Evolutionary conservation across 2,329 filamentous ascomycete genomes (phyloP).

Genomic region (Coniochaeta pulveracea): DNA sequence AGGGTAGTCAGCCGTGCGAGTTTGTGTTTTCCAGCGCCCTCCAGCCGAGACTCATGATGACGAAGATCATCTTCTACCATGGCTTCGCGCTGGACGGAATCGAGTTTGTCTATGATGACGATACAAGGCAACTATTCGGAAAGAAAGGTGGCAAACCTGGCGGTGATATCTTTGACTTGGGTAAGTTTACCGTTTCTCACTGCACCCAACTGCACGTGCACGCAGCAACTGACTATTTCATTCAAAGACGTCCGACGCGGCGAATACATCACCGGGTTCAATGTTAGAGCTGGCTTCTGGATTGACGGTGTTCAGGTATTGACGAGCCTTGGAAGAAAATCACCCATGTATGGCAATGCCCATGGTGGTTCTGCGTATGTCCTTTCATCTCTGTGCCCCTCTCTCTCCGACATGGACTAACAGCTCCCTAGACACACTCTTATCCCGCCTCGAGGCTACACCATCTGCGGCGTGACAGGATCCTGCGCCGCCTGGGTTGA

Average conservation of each 20-base stretch:
- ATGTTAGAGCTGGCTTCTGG: slow-evolving; percentile 67
- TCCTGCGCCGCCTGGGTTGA: slow-evolving; percentile 74
- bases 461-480: slow-evolving; percentile 77
- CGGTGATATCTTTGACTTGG: slow-evolving; percentile 66
- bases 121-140: slow-evolving; percentile 75
- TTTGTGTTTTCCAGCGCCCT: slow-evolving; percentile 61
- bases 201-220: background rate
- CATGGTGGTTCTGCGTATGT: slow-evolving; percentile 74
- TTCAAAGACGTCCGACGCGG: slow-evolving; percentile 69
- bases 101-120: slow-evolving; percentile 89
- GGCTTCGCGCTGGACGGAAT: slow-evolving; percentile 71
- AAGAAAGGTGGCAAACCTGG: slow-evolving; percentile 60
- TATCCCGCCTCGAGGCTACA: slow-evolving; percentile 82
- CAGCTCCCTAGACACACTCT: slow-evolving; percentile 57
- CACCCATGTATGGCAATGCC: slow-evolving; percentile 72
- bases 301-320: slow-evolving; percentile 84
- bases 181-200: slow-evolving; percentile 32
- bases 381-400: background rate
- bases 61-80: slow-evolving; percentile 64
- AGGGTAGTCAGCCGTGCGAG: slow-evolving; percentile 59
- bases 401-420: slow-evolving; percentile 11
- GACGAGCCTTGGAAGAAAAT: slow-evolving; percentile 80
- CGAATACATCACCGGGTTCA: slow-evolving; percentile 81
- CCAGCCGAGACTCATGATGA: slow-evolving; percentile 61
- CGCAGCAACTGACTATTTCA: background rate